phyloP scores from a whole-genome alignment of 768 basidiomycete species.

The Mycena indigotica region DNA sequence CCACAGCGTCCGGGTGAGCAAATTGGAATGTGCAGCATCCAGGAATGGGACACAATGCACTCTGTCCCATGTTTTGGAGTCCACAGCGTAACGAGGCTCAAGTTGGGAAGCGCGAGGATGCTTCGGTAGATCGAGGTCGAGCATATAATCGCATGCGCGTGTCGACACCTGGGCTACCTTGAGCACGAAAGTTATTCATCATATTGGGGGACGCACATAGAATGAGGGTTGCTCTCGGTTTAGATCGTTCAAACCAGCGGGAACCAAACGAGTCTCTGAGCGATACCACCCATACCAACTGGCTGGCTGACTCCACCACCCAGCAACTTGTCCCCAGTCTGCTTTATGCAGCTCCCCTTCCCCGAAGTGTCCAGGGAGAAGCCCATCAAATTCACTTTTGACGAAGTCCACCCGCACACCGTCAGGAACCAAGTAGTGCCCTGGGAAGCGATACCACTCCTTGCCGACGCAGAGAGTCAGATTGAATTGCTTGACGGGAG shows the following conservation, averaged over 20 bases:
- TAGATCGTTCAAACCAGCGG: constrained; percentile 79
- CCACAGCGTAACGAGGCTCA: constrained; percentile 81
- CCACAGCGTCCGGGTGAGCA: constrained; percentile 79
- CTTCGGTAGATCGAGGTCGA: constrained; percentile 86
- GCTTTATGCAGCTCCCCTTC: constrained; percentile 34
- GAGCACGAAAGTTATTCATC: constrained; percentile 9
- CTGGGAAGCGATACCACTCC: constrained; percentile 96
- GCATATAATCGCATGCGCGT: constrained; percentile 81
- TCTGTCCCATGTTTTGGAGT: constrained; percentile 74
- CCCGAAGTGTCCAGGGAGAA: constrained; percentile 83
- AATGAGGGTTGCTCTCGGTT: constrained; percentile 78
- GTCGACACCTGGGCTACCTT: constrained; percentile 57
- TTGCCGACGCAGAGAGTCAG: constrained; percentile 85
- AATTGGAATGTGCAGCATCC: constrained; percentile 72
- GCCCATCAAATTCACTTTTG: constrained; percentile 88
- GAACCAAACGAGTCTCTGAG: constrained; percentile 62
- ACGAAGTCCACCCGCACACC: constrained; percentile 84
- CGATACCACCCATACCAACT: constrained; percentile 27
- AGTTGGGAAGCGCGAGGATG: constrained; percentile 55
- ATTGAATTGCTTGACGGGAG: constrained; percentile 67
- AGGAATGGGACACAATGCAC: constrained; percentile 83
- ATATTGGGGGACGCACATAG: constrained; percentile 56
- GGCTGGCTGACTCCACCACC: constrained; percentile 44
- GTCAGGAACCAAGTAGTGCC: constrained; percentile 85
- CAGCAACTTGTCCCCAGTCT: constrained; percentile 30